Evolutionary conservation across 306 rosid genomes (phyloP), one percentile per base, ranked within the genome.

Genomic region (Macrotyloma uniflorum): DNA sequence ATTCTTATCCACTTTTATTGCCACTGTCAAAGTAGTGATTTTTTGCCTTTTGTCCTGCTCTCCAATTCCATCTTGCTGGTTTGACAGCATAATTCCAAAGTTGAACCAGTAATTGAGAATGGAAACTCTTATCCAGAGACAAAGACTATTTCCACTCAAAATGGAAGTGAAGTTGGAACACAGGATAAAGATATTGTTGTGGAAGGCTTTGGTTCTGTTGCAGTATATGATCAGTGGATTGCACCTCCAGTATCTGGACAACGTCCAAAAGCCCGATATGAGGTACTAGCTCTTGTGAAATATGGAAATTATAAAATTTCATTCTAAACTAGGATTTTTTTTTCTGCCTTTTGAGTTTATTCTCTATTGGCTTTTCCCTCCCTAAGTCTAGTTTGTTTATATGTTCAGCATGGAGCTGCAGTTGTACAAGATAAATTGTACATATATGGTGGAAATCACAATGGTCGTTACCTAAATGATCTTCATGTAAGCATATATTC

Each of bases 391-490:
- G 59, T 49, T 28, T 83, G 80, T 54, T 82, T 69, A 12, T 42
- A 32, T 86, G 67, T 87, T 79, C 88, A 94, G 98, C 98, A 94
- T 84, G 98, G 93, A 84, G 96, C 97, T 54, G 90, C 96, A 72
- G 87, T 84, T 43, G 76, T 90, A 74, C 98, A 86, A 89, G 94
- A 94, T 86, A 92, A 89, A 91, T 85, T 90, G 96, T 94, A 92
- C 81, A 89, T 94, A 82, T 83, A 88, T 88, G 98, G 98, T 28
- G 98, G 98, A 86, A 94, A 92, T 84, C 97, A 94, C 87, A 94
- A 94, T 81, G 98, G 98, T 36, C 98, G 98, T 77, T 92, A 94
- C 86, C 96, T 94, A 62, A 91, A 80, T 85, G 97, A 94, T 84
- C 88, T 94, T 67, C 90, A 88, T 58, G 98, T 94, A 83, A 90